These are phyloP conservation scores for Tripterygium wilfordii DNA, from an alignment of 177 flowering plant species.

Conservation along the genomic window DNA sequence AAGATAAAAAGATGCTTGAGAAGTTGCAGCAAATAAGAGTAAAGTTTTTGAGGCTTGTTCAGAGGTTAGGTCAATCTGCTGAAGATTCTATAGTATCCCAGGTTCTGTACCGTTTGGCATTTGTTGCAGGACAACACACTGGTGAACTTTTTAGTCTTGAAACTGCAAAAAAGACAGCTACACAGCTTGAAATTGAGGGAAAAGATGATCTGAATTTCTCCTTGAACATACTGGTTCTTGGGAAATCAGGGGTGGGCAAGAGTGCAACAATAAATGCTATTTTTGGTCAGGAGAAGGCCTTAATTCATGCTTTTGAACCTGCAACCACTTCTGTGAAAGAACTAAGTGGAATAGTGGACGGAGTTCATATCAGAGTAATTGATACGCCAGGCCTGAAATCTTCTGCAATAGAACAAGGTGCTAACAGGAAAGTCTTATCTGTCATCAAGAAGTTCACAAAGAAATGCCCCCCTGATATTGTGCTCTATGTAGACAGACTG, in stretches of 20 bases:
- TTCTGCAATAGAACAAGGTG: conserved; percentile 55
- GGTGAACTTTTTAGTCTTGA: conserved; percentile 51
- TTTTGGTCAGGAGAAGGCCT: conserved; percentile 57
- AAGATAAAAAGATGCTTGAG: conserved; percentile 66
- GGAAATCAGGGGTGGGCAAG: conserved; percentile 83
- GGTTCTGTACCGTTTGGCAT: conserved; percentile 67
- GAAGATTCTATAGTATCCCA: conserved; percentile 79
- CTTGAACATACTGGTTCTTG: conserved; percentile 36
- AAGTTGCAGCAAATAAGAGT: conserved; percentile 65
- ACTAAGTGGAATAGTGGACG: conserved; percentile 58
- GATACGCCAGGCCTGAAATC: conserved; percentile 80
- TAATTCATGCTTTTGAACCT: conserved; percentile 58
- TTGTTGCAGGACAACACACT: conserved; percentile 56
- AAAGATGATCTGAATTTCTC: conserved; percentile 5
- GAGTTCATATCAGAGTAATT: conserved; percentile 60
- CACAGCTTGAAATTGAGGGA: conserved; percentile 51
- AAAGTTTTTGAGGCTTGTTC: conserved; percentile 76
- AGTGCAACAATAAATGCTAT: conserved; percentile 86
- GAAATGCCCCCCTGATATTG: conserved; percentile 64
- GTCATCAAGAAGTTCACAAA: conserved; percentile 52
- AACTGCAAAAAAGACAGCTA: conserved; percentile 55
- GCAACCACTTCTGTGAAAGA: conserved; percentile 54
- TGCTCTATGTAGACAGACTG: conserved; percentile 72
- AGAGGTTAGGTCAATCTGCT: conserved; percentile 63
- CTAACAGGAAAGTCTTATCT: conserved; percentile 47